Conservation (phyloP, 805 yeast genomes). For the Debaryomyces castellii region DNA sequence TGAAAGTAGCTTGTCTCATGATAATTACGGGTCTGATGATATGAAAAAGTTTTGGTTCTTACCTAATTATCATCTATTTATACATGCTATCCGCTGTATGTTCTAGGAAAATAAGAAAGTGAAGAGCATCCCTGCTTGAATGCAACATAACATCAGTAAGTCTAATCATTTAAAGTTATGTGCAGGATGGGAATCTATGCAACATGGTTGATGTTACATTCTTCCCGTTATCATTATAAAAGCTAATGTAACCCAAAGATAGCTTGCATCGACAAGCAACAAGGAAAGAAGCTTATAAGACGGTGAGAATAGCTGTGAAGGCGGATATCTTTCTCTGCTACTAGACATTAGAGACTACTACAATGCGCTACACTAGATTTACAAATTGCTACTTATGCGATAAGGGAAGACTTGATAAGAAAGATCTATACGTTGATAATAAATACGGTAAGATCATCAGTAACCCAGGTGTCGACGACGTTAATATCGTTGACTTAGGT, state of each 20-base stretch:
- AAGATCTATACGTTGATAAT: conserved; percentile 46
- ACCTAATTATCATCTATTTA: too few species aligned
- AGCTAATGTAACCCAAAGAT: neutral
- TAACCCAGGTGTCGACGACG: conserved; percentile 15
- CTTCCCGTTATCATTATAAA: neutral
- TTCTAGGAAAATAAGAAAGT: too few species aligned
- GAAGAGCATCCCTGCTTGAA: neutral
- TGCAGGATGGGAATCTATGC: neutral
- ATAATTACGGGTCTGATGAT: too few species aligned
- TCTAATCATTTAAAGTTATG: neutral
- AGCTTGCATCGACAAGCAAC: neutral
- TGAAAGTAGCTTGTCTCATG: conserved; percentile 36
- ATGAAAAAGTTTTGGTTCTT: too few species aligned
- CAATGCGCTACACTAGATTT: conserved; percentile 25
- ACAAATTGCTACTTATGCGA: conserved; percentile 46
- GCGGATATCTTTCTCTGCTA: neutral
- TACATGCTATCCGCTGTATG: too few species aligned
- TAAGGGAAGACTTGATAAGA: conserved; percentile 33
- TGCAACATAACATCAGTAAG: neutral
- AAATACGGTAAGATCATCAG: conserved; percentile 40
- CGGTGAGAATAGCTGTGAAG: neutral
- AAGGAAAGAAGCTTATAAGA: neutral
- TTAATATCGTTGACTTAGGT: conserved; percentile 41
- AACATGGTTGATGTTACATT: conserved; percentile 1
- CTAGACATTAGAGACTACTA: neutral